Evolutionary conservation across 176 grass and related monocot species (phyloP).

Genomic region (Zoysia pacifica): DNA sequence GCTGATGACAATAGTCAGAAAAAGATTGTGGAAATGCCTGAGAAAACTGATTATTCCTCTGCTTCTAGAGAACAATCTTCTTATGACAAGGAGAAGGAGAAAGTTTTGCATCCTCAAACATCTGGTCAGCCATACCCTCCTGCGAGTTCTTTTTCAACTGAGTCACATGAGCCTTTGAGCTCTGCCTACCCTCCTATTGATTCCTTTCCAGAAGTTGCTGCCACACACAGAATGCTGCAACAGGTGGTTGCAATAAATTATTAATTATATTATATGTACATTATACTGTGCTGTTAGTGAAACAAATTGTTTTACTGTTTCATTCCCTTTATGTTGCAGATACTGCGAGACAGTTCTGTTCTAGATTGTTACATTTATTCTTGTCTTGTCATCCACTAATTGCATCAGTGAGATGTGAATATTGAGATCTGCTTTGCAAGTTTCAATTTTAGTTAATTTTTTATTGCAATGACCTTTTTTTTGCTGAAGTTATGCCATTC

Average conservation of each 20-base stretch:
- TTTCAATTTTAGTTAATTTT: slow-evolving; percentile 5
- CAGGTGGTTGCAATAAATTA: slow-evolving; percentile 54
- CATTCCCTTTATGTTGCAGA: background rate
- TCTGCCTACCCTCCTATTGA: slow-evolving; percentile 44
- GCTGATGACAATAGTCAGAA: slow-evolving; percentile 55
- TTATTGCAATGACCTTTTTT: background rate
- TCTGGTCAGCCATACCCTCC: slow-evolving; percentile 51
- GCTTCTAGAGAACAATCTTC: slow-evolving; percentile 46
- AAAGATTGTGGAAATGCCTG: slow-evolving; percentile 47
- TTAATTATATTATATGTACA: background rate
- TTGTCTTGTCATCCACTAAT: background rate
- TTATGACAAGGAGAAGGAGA: slow-evolving; percentile 53
- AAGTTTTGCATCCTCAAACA: slow-evolving; percentile 59
- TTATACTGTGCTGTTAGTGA: slow-evolving; percentile 5
- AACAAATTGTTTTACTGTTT: slow-evolving; percentile 17
- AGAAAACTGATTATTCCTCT: slow-evolving; percentile 52
- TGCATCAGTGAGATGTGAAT: background rate
- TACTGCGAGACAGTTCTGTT: background rate
- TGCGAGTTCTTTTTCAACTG: slow-evolving; percentile 54
- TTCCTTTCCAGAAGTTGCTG: slow-evolving; percentile 53
- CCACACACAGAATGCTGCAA: slow-evolving; percentile 69
- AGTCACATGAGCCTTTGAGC: slow-evolving; percentile 56
- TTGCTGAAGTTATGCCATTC: background rate
- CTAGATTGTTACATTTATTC: background rate
- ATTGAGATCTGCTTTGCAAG: background rate